Evolutionary conservation across 192 early-diverging fungal species (phyloP), one percentile per base, ranked within the genome.

Genomic region (Podila epigama): DNA sequence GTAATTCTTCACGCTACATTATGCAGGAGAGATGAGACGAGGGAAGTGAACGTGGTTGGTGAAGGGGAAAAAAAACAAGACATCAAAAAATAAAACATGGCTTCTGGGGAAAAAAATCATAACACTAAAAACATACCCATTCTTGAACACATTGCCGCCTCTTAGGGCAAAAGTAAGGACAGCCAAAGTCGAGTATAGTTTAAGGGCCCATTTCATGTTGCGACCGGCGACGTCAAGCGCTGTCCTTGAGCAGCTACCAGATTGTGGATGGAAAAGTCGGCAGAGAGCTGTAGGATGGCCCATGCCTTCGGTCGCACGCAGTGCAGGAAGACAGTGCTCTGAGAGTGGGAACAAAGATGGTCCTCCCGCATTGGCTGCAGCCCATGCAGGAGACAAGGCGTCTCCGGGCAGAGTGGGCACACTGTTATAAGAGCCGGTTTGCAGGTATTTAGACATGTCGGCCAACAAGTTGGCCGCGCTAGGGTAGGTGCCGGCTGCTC

Each of bases 91-190:
- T n/a, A 9, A 15, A n/a, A 44, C 41, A n/a, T n/a, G 41, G 20
- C 41, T n/a, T 44, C 16, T n/a, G 16, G 3, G 41, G 2, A 42
- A 42, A 42, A 42, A 42, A 42, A 42, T 3, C 15, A 18, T 16
- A 5, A 42, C 15, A 42, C 2, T 8, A 27, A 1, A 0, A 1
- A 13, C 28, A 9, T 54, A 53, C 51, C 63, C 63, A 16, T 65
- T 20, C 39, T 65, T 34, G 39, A 65, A 53, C 27, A 65, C 63
- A 13, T 54, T 65, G 1, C 63, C 51, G 0, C 63, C 63, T 8
- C 34, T 34, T 15, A 18, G 36, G 22, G 54, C 5, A 28, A 65
- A 65, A 1, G 51, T 54, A 25, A 65, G 29, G 9, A 53, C 50
- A 2, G 63, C 63, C 15, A 65, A 18, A 4, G 37, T 39, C 1